phyloP scores from a whole-genome alignment of 169 alveolate species.

The Plasmodium gonderi region DNA sequence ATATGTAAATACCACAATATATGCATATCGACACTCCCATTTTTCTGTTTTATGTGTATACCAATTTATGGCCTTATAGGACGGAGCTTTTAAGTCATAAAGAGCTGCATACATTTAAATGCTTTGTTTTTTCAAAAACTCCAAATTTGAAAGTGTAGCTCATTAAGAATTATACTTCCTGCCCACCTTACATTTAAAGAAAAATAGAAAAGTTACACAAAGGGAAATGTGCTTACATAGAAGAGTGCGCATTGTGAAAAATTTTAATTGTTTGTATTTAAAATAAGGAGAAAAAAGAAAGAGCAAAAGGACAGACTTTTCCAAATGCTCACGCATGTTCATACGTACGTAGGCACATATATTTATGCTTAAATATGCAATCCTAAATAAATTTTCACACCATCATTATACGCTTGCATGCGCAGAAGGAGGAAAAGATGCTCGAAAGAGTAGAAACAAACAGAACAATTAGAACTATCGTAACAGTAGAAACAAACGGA shows the following conservation, averaged over 20 bases:
- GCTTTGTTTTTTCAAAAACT: neutral
- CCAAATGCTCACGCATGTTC: neutral
- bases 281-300: neutral
- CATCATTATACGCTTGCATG: no score
- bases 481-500: no score
- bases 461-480: no score
- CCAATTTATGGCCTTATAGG: neutral
- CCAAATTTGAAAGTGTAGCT: neutral
- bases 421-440: no score
- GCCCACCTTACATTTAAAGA: neutral
- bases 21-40: neutral
- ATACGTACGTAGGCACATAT: neutral
- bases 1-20: neutral
- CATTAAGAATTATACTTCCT: neutral
- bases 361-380: no score
- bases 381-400: no score
- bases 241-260: neutral
- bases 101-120: neutral
- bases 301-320: neutral
- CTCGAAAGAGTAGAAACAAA: no score
- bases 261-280: neutral
- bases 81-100: neutral
- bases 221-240: neutral
- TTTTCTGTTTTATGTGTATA: neutral
- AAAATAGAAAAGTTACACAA: neutral